Evolutionary conservation across 441 rosid species (phyloP).

Genomic region (Populus hybrid): DNA sequence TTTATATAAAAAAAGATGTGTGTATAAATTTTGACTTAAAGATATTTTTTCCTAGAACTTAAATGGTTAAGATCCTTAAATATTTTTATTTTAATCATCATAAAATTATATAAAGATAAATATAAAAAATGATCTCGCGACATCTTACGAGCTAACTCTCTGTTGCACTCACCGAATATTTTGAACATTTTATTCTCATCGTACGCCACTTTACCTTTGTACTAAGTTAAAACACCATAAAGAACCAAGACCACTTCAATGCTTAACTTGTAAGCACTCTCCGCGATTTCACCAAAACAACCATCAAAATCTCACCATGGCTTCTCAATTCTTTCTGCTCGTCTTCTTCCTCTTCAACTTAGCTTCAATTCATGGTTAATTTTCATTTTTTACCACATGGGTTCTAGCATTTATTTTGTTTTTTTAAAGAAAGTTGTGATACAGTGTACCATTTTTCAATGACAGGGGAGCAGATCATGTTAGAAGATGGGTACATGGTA

Average conservation of each 20-base stretch:
- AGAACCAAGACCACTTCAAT: no score
- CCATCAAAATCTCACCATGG: neutral
- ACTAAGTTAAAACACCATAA: no score
- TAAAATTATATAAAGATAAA: no score
- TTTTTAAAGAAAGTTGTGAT: neutral
- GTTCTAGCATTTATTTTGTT: neutral
- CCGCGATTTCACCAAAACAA: neutral
- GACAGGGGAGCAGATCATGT: slow-evolving; percentile 24
- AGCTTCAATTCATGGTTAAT: neutral
- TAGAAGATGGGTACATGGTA: slow-evolving; percentile 63
- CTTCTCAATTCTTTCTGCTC: neutral
- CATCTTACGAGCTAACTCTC: neutral
- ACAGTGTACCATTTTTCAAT: slow-evolving; percentile 7
- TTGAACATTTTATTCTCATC: neutral
- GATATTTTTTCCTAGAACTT: no score
- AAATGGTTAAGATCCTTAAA: neutral
- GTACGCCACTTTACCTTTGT: no score
- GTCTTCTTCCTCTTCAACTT: neutral
- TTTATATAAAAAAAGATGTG: no score
- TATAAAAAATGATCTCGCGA: neutral
- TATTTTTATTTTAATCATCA: neutral
- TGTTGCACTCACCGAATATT: neutral
- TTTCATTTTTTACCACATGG: neutral
- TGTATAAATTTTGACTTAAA: no score
- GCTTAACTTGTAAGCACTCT: neutral